These are phyloP conservation scores for Paracorniculantispora psalliotae DNA, from an alignment of 2,329 filamentous ascomycete genomes.

Conservation along the genomic window DNA sequence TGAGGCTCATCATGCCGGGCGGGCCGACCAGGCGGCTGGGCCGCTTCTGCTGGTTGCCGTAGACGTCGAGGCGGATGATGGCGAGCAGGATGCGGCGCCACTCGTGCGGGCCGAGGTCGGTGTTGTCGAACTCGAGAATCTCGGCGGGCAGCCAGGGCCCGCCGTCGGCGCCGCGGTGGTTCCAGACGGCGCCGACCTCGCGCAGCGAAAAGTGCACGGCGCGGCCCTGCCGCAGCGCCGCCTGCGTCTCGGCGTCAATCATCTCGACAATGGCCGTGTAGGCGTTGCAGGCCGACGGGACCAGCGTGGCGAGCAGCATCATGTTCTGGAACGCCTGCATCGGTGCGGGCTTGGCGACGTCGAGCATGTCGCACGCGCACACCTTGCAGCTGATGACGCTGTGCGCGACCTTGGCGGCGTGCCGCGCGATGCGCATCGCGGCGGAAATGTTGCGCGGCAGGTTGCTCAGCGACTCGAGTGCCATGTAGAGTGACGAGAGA, in stretches of 20 bases:
- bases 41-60: constrained; percentile 38
- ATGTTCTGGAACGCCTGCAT: constrained; percentile 52
- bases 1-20: constrained; percentile 39
- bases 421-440: constrained; percentile 44
- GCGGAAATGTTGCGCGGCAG: constrained; percentile 40
- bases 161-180: constrained; percentile 22
- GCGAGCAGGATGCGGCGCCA: constrained; percentile 52
- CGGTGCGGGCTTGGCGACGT: constrained; percentile 31
- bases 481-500: constrained; percentile 44
- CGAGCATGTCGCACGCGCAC: constrained; percentile 39
- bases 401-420: constrained; percentile 45
- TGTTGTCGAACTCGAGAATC: constrained; percentile 32
- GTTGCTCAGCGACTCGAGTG: constrained; percentile 45
- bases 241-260: constrained; percentile 47
- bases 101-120: constrained; percentile 44
- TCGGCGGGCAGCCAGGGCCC: constrained; percentile 24
- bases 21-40: constrained; percentile 10
- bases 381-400: constrained; percentile 45
- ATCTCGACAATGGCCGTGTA: constrained; percentile 51
- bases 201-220: constrained; percentile 41
- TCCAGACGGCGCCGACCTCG: constrained; percentile 47
- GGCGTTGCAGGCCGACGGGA: constrained; percentile 53
- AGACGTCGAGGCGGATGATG: constrained; percentile 52
- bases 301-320: constrained; percentile 54
- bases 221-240: constrained; percentile 37